A percentile compares a stretch with the other conserved stretches of the same genome.
These are phyloP conservation scores for Graphilbum fragrans DNA, from an alignment of 2,329 filamentous ascomycete genomes.

Conservation along the genomic window DNA sequence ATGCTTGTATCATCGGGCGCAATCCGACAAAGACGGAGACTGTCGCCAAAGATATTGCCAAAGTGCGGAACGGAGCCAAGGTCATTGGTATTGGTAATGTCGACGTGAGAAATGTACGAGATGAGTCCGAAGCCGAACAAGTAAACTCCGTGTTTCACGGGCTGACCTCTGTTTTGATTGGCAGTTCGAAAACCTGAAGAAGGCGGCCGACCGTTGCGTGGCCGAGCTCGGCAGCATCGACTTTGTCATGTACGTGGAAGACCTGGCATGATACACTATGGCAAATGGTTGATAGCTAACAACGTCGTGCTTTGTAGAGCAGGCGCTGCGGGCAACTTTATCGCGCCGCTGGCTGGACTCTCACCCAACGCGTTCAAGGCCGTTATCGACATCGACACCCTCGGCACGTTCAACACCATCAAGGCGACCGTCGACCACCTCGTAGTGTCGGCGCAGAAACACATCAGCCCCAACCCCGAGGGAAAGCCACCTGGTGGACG, in stretches of 20 bases:
- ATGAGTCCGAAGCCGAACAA: too few relatives aligned
- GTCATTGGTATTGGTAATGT: conserved; percentile 78
- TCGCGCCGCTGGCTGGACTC: conserved; percentile 71
- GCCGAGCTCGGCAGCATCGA: conserved; percentile 81
- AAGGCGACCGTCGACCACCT: conserved; percentile 84
- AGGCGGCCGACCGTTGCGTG: conserved; percentile 67
- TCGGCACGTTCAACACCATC: conserved; percentile 89
- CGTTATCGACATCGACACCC: conserved; percentile 90
- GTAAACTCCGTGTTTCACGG: not conserved
- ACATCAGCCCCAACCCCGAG: conserved; percentile 32
- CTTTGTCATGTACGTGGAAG: conserved; percentile 63
- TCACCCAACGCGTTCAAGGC: conserved; percentile 85
- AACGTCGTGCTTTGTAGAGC: conserved; percentile 42
- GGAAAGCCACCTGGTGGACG: conserved; percentile 54
- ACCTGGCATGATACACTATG: too few relatives aligned
- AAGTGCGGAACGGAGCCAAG: conserved; percentile 63
- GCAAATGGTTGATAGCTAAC: not conserved
- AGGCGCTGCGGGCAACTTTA: conserved; percentile 90
- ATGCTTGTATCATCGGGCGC: conserved; percentile 88
- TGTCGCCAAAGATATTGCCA: conserved; percentile 71
- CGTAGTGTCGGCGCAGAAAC: conserved; percentile 56
- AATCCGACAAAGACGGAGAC: conserved; percentile 78
- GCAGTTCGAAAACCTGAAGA: conserved; percentile 50
- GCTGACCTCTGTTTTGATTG: not conserved
- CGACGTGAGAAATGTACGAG: conserved; percentile 58